Base-by-base conservation (phyloP, 1,139 yeast species). In the Debaryomyces singareniensis region DNA sequence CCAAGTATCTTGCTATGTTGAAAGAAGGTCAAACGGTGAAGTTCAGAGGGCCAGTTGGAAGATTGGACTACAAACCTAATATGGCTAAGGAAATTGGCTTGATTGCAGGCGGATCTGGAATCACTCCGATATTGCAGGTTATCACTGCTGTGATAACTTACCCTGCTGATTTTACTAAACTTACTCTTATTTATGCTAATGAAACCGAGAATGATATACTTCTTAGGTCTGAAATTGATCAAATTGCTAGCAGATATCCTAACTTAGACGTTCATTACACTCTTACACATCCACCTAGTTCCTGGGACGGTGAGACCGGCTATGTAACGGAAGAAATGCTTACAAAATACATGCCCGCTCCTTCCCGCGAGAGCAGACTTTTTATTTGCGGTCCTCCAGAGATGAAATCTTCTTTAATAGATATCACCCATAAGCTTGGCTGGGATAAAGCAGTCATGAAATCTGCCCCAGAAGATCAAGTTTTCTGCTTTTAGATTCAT, bases 71-170 rank as follows among this genome's bases (percentile, higher is more conserved):
- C 51, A 50, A 53, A 21, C 53, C 76, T 15, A 79, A 79, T 47
- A 69, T 74, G 64, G 77, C 76, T 26, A 69, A 69, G 36, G 71
- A 75, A 35, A 65, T 82, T 38, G 78, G 77, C 10, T 67, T 82
- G 59, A 66, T 82, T 42, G 89, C 89, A n/a, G 91, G 89, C 43
- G 91, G 91, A 11, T 75, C 87, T 0, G 91, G 91, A 32, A 78
- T 82, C 36, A 81, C 93, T 10, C 91, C 93, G 15, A 75, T 80
- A 45, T 63, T 82, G 38, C 87, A 82, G 49, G 80, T 82, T 10
- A 59, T 75, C 32, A 73, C 78, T 24, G 61, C 71, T 27, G 74
- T 76, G 32, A 73, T 80, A 36, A 80, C 87, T 16, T 75, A 78
- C 25, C 78, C 84, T 5, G 75, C 69, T 32, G 89, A 81, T 49